Conservation (phyloP, 2,329 filamentous ascomycete species). For the Neoarthrinium moseri region DNA sequence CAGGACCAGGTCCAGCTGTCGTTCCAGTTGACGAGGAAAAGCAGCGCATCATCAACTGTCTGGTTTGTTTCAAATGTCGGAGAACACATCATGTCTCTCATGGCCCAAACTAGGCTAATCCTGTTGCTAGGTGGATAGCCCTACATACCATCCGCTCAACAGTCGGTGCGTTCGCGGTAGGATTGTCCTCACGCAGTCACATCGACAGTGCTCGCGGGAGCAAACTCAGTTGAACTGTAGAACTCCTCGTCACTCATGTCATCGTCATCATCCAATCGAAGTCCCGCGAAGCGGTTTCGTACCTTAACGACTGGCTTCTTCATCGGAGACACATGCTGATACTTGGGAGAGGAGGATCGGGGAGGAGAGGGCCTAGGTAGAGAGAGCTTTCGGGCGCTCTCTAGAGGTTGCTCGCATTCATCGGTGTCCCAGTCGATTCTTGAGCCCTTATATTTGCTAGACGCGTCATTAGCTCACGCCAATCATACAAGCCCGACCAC, state of each 20-base stretch:
- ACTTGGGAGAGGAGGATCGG: too few relatives aligned
- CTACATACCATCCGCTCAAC: too few relatives aligned
- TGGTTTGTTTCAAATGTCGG: too few relatives aligned
- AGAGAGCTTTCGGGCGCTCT: constrained; percentile 26
- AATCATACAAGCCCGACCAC: constrained; percentile 20
- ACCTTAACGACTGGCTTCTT: constrained; percentile 13
- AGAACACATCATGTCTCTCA: too few relatives aligned
- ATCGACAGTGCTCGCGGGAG: constrained; percentile 22
- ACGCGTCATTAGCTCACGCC: constrained; percentile 24
- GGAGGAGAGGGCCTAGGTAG: too few relatives aligned
- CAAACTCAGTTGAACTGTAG: constrained; percentile 29
- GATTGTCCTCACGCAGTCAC: constrained; percentile 23
- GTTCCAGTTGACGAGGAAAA: too few relatives aligned
- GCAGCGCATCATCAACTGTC: too few relatives aligned
- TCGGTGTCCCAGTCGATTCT: constrained; percentile 71
- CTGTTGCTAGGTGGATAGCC: too few relatives aligned
- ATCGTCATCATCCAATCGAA: constrained; percentile 27
- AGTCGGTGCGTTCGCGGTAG: too few relatives aligned
- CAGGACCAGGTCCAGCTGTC: too few relatives aligned
- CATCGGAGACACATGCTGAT: constrained; percentile 6
- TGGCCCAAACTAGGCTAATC: too few relatives aligned
- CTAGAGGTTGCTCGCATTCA: constrained; percentile 65
- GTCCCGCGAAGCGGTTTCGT: constrained; percentile 26
- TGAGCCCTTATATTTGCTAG: constrained; percentile 65
- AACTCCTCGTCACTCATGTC: constrained; percentile 27